phyloP scores from a whole-genome alignment of 345 rosid genomes.

The Gossypium herbaceum region DNA sequence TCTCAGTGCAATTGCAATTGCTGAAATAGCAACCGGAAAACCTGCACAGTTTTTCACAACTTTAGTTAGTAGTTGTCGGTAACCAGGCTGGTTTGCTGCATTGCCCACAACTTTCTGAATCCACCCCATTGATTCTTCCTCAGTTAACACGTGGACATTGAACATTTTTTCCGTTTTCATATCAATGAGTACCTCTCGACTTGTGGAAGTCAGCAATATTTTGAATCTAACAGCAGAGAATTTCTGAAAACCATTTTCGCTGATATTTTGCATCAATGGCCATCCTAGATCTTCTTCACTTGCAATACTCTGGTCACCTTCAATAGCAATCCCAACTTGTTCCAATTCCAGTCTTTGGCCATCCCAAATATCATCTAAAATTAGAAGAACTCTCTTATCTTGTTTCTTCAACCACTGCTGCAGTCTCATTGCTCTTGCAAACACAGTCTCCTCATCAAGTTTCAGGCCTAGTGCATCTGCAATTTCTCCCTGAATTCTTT shows the following conservation, averaged over 20 bases:
- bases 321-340: background rate
- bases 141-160: background rate
- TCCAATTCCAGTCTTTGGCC: background rate
- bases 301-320: background rate
- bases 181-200: background rate
- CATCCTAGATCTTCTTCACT: background rate
- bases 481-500: constrained; percentile 8
- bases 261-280: background rate
- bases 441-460: background rate
- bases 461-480: constrained; percentile 9
- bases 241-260: constrained; percentile 5
- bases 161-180: background rate
- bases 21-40: constrained; percentile 22
- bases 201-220: constrained; percentile 25
- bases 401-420: constrained; percentile 3
- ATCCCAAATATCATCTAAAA: constrained; percentile 4
- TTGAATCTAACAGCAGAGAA: constrained; percentile 16
- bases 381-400: background rate
- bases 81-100: background rate
- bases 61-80: background rate
- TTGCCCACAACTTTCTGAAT: constrained; percentile 15
- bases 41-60: constrained; percentile 24
- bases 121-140: constrained; percentile 18
- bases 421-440: constrained; percentile 10
- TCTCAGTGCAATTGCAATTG: background rate